Evolutionary conservation across 768 basidiomycete species (phyloP).

Genomic region (Boletus sp.): DNA sequence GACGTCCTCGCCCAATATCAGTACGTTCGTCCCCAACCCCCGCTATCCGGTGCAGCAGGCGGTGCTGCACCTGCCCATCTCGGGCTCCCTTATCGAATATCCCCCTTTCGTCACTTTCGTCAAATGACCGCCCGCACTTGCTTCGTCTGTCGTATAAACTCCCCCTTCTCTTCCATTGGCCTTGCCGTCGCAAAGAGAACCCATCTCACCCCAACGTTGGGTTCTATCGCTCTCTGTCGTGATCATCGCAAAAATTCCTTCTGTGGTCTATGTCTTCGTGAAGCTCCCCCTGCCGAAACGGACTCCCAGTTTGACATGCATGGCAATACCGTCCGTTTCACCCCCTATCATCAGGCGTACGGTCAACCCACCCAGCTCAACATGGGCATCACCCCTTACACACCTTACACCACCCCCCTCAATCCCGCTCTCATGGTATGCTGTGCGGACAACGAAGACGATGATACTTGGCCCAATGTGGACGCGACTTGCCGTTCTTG

Average conservation of each 20-base stretch:
- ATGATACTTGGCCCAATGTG: slow-evolving; percentile 61
- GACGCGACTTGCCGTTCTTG: slow-evolving; percentile 69
- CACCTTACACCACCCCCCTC: slow-evolving; percentile 23
- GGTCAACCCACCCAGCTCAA: slow-evolving; percentile 7
- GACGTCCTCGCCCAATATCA: slow-evolving; percentile 52
- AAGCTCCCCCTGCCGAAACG: slow-evolving; percentile 46
- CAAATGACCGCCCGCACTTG: slow-evolving; percentile 56
- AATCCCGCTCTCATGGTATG: slow-evolving; percentile 39
- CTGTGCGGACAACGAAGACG: slow-evolving; percentile 71
- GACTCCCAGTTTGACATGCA: slow-evolving; percentile 37
- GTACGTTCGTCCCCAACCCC: slow-evolving; percentile 41
- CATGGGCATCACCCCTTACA: slow-evolving; percentile 24
- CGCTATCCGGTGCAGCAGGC: slow-evolving; percentile 23
- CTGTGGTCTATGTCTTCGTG: slow-evolving; percentile 70
- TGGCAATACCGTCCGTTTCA: slow-evolving; percentile 31
- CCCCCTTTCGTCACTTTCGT: slow-evolving; percentile 62
- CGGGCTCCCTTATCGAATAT: slow-evolving; percentile 38
- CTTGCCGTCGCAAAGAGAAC: slow-evolving; percentile 51
- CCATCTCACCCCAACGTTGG: slow-evolving; percentile 42
- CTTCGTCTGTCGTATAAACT: slow-evolving; percentile 68
- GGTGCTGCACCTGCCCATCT: slow-evolving; percentile 35
- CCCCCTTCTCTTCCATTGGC: slow-evolving; percentile 49
- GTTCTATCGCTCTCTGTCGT: slow-evolving; percentile 52
- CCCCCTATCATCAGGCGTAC: slow-evolving; percentile 33
- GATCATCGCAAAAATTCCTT: slow-evolving; percentile 64